Evolutionary conservation across 2,329 filamentous ascomycete species (phyloP).

Genomic region (Cladosporium sp.): DNA sequence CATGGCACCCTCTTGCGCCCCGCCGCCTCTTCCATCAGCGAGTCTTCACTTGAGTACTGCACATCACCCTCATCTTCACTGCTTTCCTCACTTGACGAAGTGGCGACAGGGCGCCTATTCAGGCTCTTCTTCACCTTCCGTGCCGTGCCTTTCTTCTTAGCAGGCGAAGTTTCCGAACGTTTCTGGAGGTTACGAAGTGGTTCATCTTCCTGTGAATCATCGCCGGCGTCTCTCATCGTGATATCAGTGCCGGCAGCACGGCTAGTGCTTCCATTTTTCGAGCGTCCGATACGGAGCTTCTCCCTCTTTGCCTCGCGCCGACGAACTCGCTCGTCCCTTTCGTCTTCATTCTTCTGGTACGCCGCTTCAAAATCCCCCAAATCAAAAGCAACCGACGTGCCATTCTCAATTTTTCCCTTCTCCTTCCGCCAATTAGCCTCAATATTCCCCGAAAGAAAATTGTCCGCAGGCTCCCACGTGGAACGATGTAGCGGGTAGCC

Average conservation of each 20-base stretch:
- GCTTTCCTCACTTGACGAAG: slow-evolving; percentile 11
- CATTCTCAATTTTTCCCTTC: slow-evolving; percentile 11
- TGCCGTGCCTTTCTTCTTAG: slow-evolving; percentile 21
- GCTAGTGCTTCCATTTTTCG: slow-evolving; percentile 6
- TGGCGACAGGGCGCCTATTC: neutral
- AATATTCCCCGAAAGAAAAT: slow-evolving; percentile 15
- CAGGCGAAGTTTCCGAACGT: neutral
- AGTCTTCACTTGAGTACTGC: neutral
- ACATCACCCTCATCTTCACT: neutral
- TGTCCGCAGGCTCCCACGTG: slow-evolving; percentile 28
- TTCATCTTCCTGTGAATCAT: slow-evolving; percentile 7
- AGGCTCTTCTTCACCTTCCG: slow-evolving; percentile 14
- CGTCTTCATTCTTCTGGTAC: slow-evolving; percentile 9
- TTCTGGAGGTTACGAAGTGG: neutral
- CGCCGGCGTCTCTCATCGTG: slow-evolving; percentile 13
- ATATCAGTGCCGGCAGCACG: slow-evolving; percentile 13
- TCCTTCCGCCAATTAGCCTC: slow-evolving; percentile 21
- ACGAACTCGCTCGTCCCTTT: slow-evolving; percentile 13
- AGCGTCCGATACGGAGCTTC: slow-evolving; percentile 13
- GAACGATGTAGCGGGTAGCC: slow-evolving; percentile 24
- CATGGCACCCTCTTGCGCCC: too few species aligned
- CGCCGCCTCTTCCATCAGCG: neutral
- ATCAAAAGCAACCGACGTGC: slow-evolving; percentile 19
- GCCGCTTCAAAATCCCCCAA: slow-evolving; percentile 19
- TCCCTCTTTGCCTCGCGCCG: slow-evolving; percentile 26